Base-by-base conservation (phyloP, 2,329 filamentous ascomycete genomes). In the Falciphora oryzae region DNA sequence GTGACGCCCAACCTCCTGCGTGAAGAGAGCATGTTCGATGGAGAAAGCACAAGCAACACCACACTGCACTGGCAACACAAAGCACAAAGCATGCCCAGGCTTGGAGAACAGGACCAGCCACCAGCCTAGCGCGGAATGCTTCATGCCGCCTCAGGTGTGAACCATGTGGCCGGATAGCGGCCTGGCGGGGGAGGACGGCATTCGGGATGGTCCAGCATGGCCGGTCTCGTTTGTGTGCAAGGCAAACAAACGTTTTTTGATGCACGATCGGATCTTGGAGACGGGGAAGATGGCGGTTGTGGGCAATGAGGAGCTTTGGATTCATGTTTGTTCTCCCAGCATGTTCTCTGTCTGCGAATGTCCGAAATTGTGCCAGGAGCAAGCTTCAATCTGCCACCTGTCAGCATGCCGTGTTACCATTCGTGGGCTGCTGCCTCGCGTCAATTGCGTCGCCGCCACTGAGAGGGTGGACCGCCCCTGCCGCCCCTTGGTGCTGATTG, bases 1-100 rank as follows among this genome's bases (percentile, higher is more conserved):
- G 60, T 62, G 60, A 62, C 60, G 60, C 60, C 29, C 29, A 58
- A 58, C 44, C 44, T 53, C 22, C 7, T 25, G 44, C 44, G n/a
- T n/a, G 38, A 22, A 10, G 44, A 7, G 16, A 50, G 44, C 44
- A n/a, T n/a, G 16, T 14, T 50, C 44, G 44, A n/a, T 5, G 4
- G 44, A 10, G 18, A n/a, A 18, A n/a, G 4, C 44, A n/a, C 18
- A 50, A 50, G 44, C 44, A 18, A 11, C 29, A 22, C 13, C 44
- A 50, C 22, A n/a, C 6, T n/a, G 44, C 44, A 25, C 44, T 11
- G 44, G 44, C 22, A 25, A 25, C 18, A 53, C 44, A 25, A 10
- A 53, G 44, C 18, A 25, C 44, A 53, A 22, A 10, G 38, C 44
- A 53, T 11, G 44, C 44, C 44, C 44, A 22, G 44, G 22, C 44